phyloP scores from a whole-genome alignment of 73 alveolate species.

The Stentor roeselii region DNA sequence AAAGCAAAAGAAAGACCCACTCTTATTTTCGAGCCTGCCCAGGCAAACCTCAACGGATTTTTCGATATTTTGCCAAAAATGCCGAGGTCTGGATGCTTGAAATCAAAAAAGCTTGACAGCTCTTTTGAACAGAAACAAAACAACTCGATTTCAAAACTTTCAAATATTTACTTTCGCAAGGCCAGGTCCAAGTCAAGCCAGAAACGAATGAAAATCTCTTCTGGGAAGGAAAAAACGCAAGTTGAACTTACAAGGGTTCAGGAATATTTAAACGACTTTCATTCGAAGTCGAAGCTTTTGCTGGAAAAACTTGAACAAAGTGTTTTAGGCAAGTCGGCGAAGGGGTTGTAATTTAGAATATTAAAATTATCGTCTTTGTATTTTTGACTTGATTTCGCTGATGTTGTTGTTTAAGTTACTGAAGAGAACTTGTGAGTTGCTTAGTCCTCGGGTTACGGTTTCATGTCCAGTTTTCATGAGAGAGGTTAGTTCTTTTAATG shows the following conservation, averaged over 20 bases:
- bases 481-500: no score
- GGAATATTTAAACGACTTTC: background rate
- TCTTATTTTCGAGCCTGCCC: no score
- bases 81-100: background rate
- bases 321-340: slow-evolving; percentile 7
- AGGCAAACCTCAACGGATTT: no score
- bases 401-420: no score
- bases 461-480: no score
- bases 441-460: no score
- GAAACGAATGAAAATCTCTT: background rate
- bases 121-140: background rate
- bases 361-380: no score
- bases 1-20: background rate
- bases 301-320: background rate
- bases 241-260: background rate
- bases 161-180: no score
- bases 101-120: background rate
- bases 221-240: background rate
- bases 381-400: no score
- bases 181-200: background rate
- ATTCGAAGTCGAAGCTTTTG: background rate
- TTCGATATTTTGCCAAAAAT: background rate
- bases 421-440: no score
- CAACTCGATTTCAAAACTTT: no score
- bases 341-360: no score